Evolutionary conservation across 148 eudicot genomes (phyloP).

Genomic region (Vaccinium vitisidaea): DNA sequence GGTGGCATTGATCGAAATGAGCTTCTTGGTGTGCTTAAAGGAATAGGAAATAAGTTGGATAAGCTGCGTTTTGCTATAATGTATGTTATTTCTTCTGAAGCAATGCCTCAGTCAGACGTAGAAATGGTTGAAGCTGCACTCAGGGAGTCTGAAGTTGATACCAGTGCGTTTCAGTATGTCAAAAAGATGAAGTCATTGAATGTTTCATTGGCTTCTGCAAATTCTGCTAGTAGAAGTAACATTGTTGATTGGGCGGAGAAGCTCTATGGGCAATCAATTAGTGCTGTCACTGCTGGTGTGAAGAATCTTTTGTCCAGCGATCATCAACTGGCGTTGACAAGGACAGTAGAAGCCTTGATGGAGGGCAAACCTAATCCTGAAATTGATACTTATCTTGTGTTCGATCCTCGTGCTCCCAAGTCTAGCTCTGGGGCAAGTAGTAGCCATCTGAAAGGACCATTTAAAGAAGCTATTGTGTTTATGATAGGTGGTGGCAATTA

Average conservation of each 20-base stretch:
- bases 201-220: slow-evolving; percentile 76
- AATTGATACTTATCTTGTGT: slow-evolving; percentile 64
- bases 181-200: slow-evolving; percentile 90
- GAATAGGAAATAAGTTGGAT: slow-evolving; percentile 79
- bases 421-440: slow-evolving; percentile 57
- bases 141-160: slow-evolving; percentile 85
- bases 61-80: slow-evolving; percentile 91
- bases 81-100: slow-evolving; percentile 84
- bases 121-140: slow-evolving; percentile 82
- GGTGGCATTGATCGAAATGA: slow-evolving; percentile 82
- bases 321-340: slow-evolving; percentile 78
- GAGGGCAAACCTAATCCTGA: slow-evolving; percentile 94
- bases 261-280: slow-evolving; percentile 81
- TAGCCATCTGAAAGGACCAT: slow-evolving; percentile 79
- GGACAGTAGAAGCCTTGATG: slow-evolving; percentile 95
- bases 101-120: slow-evolving; percentile 66
- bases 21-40: slow-evolving; percentile 74
- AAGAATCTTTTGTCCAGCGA: slow-evolving; percentile 81
- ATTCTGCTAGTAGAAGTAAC: slow-evolving; percentile 79
- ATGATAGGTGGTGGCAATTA: slow-evolving; percentile 98
- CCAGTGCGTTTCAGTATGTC: slow-evolving; percentile 91
- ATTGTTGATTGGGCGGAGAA: slow-evolving; percentile 97
- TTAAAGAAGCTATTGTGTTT: slow-evolving; percentile 90
- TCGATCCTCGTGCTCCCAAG: slow-evolving; percentile 97
- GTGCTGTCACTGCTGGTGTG: slow-evolving; percentile 95